These are phyloP conservation scores for Acacia confusa DNA, from an alignment of 306 rosid genomes.

Conservation along the genomic window DNA sequence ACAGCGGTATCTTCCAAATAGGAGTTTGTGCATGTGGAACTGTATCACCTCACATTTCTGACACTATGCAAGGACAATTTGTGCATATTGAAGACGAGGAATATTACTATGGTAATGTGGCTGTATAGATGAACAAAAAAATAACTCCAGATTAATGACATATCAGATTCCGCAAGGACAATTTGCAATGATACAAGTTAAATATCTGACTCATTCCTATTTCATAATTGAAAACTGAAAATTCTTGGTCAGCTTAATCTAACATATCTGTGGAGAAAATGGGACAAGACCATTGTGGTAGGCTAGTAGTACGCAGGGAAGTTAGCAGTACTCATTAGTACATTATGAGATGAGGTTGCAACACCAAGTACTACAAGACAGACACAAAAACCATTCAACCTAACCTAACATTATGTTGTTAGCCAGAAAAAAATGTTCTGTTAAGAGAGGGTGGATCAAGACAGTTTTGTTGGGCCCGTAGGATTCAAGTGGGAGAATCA, in stretches of 20 bases:
- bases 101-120: background rate
- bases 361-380: background rate
- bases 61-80: background rate
- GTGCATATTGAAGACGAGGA: background rate
- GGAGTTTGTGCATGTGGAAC: background rate
- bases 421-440: background rate
- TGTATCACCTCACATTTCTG: conserved; percentile 3
- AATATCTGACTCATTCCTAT: background rate
- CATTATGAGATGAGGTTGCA: conserved; percentile 2
- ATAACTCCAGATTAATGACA: conserved; percentile 9
- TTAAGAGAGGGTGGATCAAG: background rate
- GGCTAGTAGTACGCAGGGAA: background rate
- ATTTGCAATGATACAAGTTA: background rate
- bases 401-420: background rate
- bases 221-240: background rate
- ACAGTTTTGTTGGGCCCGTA: background rate
- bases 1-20: background rate
- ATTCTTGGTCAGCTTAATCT: conserved; percentile 8
- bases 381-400: background rate
- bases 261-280: background rate
- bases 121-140: background rate
- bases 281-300: background rate
- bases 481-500: background rate
- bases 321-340: background rate
- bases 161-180: conserved; percentile 12